A percentile compares a stretch with the other conserved stretches of the same genome.
These are phyloP conservation scores for Fonsecaea pugnacius DNA, from an alignment of 2,329 filamentous ascomycete species.

Conservation along the genomic window DNA sequence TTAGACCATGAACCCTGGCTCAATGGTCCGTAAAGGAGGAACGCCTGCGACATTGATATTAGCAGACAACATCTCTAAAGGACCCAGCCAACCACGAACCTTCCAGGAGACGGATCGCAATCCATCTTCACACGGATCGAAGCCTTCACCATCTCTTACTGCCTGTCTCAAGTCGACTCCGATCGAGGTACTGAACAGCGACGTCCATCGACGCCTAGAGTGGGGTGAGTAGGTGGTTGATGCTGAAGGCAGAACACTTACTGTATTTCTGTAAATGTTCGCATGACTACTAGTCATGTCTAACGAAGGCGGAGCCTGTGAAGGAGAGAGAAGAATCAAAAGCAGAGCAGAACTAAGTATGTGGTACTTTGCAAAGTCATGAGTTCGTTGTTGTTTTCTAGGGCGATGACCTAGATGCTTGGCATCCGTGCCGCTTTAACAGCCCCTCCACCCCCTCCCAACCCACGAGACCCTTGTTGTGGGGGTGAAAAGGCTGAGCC, in stretches of 20 bases:
- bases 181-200: conserved; percentile 62
- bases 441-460: not conserved
- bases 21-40: conserved; percentile 75
- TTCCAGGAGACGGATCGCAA: conserved; percentile 93
- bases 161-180: conserved; percentile 67
- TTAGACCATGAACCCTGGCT: conserved; percentile 70
- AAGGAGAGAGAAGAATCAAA: not conserved
- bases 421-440: not conserved
- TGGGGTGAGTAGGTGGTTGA: not conserved
- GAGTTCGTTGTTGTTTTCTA: not conserved
- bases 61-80: conserved; percentile 14
- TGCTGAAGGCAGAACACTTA: conserved; percentile 37
- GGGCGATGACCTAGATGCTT: not conserved
- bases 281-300: conserved; percentile 49
- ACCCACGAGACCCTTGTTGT: not conserved
- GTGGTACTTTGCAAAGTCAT: not conserved
- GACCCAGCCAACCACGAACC: conserved; percentile 50
- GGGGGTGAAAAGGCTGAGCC: not conserved
- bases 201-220: conserved; percentile 62
- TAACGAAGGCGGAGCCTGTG: not conserved
- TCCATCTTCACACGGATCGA: conserved; percentile 70
- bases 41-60: conserved; percentile 60
- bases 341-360: not conserved
- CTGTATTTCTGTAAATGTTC: conserved; percentile 63
- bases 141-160: conserved; percentile 62